Evolutionary conservation across 208 protist species (phyloP).

Genomic region (Crithidia acanthocephali): DNA sequence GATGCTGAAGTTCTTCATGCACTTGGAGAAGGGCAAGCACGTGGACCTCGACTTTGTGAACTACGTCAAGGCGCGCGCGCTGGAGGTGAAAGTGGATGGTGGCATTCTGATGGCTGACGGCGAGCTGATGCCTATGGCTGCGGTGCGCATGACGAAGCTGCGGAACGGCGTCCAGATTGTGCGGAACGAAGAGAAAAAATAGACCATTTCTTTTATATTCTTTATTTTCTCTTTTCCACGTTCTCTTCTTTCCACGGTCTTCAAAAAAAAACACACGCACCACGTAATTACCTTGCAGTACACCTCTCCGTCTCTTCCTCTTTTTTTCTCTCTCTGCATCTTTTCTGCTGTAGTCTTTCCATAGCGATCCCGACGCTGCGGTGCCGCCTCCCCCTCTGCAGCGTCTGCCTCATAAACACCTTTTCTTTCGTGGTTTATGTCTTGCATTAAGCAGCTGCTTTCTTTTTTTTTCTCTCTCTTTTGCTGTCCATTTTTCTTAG

Average conservation of each 20-base stretch:
- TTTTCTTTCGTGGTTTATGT: no score
- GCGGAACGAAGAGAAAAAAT: conserved; percentile 36
- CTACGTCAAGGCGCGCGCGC: conserved; percentile 82
- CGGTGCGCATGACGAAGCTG: conserved; percentile 69
- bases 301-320: not conserved
- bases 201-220: no score
- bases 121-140: conserved; percentile 79
- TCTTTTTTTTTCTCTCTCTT: no score
- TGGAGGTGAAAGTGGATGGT: conserved; percentile 77
- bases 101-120: conserved; percentile 85
- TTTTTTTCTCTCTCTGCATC: not conserved
- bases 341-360: not conserved
- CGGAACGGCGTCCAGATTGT: conserved; percentile 59
- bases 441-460: no score
- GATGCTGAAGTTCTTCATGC: conserved; percentile 73
- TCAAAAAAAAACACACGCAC: no score
- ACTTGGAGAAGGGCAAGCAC: conserved; percentile 66
- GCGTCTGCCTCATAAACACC: no score
- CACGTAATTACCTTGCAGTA: no score
- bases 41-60: conserved; percentile 65
- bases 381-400: no score
- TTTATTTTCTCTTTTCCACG: not conserved
- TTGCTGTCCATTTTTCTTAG: no score
- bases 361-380: no score
- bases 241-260: conserved; percentile 2